phyloP scores from a whole-genome alignment of 164 flowering plant genomes.

The Sedum album region DNA sequence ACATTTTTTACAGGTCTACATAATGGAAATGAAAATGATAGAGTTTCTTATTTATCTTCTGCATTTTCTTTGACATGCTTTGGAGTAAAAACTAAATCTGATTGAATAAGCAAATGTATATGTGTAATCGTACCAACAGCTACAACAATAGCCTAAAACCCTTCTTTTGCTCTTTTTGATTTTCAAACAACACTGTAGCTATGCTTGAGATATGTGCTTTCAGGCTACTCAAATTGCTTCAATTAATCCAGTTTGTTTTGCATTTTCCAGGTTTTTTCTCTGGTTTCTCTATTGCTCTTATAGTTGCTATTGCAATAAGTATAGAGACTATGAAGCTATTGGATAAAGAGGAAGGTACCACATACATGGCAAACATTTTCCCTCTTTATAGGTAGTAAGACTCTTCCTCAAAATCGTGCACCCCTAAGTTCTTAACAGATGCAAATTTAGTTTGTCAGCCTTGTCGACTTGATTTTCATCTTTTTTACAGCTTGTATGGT shows the following conservation, averaged over 20 bases:
- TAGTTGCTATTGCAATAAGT: conserved; percentile 30
- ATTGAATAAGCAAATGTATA: neutral
- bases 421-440: neutral
- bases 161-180: neutral
- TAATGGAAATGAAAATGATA: neutral
- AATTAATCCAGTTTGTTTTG: neutral
- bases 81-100: neutral
- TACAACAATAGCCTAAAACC: neutral
- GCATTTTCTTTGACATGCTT: neutral
- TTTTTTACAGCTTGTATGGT: conserved; percentile 38
- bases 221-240: neutral
- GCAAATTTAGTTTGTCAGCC: neutral
- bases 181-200: neutral
- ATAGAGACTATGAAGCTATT: conserved; percentile 24
- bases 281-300: conserved; percentile 40
- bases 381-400: conserved; percentile 41
- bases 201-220: neutral
- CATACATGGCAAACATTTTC: conserved; percentile 37
- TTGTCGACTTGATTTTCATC: neutral
- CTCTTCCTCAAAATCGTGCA: neutral
- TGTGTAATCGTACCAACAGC: neutral
- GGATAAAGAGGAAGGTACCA: conserved; percentile 23
- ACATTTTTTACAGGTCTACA: conserved; percentile 42
- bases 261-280: conserved; percentile 39
- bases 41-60: neutral